A percentile compares a stretch with the other conserved stretches of the same genome.
phyloP scores from a whole-genome alignment of 139 green algal genomes.

The Spirogloea muscicola region DNA sequence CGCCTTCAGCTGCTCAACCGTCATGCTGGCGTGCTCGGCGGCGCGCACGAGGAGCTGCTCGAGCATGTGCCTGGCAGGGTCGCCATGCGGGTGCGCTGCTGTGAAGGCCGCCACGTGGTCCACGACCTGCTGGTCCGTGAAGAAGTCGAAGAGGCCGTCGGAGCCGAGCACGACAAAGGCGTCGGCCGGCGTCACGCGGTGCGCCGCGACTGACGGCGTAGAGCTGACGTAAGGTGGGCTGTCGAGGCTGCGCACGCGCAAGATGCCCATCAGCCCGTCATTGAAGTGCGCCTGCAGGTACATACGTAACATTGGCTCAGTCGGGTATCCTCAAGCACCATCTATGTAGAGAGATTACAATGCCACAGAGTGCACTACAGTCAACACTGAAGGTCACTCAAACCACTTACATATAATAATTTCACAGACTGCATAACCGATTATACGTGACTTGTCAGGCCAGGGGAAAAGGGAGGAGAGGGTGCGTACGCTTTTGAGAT shows the following conservation, averaged over 20 bases:
- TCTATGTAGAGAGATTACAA: too few species aligned
- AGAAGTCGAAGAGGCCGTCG: constrained; percentile 79
- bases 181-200: constrained; percentile 1
- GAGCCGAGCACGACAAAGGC: constrained; percentile 61
- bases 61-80: constrained; percentile 36
- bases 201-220: constrained; percentile 7
- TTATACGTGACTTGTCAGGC: too few species aligned
- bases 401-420: too few species aligned
- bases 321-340: too few species aligned
- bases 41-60: constrained; percentile 34
- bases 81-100: constrained; percentile 11
- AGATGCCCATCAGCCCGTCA: constrained; percentile 30
- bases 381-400: too few species aligned
- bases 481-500: constrained; percentile 25
- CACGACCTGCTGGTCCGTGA: constrained; percentile 74
- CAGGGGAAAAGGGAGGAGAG: too few species aligned
- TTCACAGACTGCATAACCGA: too few species aligned
- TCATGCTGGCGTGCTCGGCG: constrained; percentile 27
- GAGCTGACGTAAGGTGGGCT: constrained; percentile 23
- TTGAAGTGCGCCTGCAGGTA: constrained; percentile 29
- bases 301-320: too few species aligned
- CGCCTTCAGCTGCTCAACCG: constrained; percentile 27
- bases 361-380: too few species aligned
- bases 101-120: constrained; percentile 49
- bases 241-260: constrained; percentile 18